Evolutionary conservation across 257 asterid genomes (phyloP), one percentile per base, ranked within the genome.

Genomic region (Striga asiatica): DNA sequence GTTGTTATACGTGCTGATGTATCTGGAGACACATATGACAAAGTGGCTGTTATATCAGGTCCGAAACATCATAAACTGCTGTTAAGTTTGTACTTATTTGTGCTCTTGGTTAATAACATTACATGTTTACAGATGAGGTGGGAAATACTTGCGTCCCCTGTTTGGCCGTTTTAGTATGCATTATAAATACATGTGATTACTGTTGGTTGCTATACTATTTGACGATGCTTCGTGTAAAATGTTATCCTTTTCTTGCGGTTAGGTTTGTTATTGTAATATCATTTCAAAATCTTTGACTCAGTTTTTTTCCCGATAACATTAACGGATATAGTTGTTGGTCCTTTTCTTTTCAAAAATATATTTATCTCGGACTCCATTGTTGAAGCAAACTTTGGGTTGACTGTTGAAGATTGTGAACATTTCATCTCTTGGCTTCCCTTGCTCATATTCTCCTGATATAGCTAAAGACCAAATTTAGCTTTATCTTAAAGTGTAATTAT

Each of bases 41-140:
- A 87, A 77, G 98, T 91, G 61, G 92, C 96, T 3, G 75, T 91
- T 11, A 78, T 91, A 75, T 91, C 98, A 82, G 98, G 98, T 87
- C 18, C 6, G 66, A 18, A 29, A 59, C 50, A 29, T 45, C 22
- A 42, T 50, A 52, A 12, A 65, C 50, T 63, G 20, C 48, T 32
- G 24, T 18, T 58, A 0, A 45, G 37, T 27, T 68, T 51, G 42
- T 61, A 19, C 6, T 19, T n/a, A n/a, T n/a, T n/a, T n/a, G n/a
- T n/a, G 67, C 51, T 32, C 14, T n/a, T 42, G 24, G 58, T 32
- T 35, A 28, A 13, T 59, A 42, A 31, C 18, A 46, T 47, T 37
- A 42, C 35, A 28, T n/a, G 12, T 42, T n/a, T 22, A 35, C 34
- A 21, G 28, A 56, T 42, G 8, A 54, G 20, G 47, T 37, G 54